Percentiles rank a stretch among this genome's conserved stretches.
phyloP scores from a whole-genome alignment of 2,329 filamentous ascomycete genomes.

The Cladobotryum mycophilum region DNA sequence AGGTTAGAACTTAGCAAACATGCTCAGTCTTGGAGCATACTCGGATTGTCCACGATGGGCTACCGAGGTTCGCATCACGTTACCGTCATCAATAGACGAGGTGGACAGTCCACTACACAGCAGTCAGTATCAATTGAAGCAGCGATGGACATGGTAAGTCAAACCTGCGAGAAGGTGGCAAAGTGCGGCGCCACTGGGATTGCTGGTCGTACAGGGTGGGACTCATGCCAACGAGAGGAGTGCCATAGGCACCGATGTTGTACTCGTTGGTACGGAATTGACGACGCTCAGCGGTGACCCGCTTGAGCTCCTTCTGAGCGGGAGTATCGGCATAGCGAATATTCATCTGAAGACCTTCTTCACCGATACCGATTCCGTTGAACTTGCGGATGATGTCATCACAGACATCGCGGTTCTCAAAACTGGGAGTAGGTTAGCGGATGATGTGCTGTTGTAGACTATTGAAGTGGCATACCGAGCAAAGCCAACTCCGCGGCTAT shows the following conservation, averaged over 20 bases:
- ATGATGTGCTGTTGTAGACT: too few species aligned
- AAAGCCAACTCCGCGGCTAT: constrained; percentile 95
- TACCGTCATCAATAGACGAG: constrained; percentile 24
- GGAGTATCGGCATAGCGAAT: constrained; percentile 96
- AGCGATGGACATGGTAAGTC: constrained; percentile 1
- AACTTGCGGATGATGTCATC: constrained; percentile 83
- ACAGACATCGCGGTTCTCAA: constrained; percentile 82
- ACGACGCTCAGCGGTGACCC: constrained; percentile 88
- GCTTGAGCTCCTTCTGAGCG: constrained; percentile 93
- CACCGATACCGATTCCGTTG: constrained; percentile 70
- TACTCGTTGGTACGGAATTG: constrained; percentile 97
- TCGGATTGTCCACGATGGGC: constrained; percentile 29
- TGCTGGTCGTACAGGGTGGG: constrained; percentile 31
- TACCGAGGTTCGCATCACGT: constrained; percentile 24
- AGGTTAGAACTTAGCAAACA: constrained; percentile 27
- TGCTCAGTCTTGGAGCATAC: constrained; percentile 27
- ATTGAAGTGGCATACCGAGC: constrained; percentile 61
- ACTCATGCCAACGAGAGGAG: constrained; percentile 51
- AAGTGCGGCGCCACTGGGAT: constrained; percentile 30
- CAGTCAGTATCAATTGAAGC: neutral
- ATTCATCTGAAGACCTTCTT: constrained; percentile 78
- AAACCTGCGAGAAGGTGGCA: constrained; percentile 27
- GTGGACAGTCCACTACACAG: constrained; percentile 21
- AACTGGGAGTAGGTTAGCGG: constrained; percentile 30
- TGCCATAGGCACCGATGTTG: constrained; percentile 66